phyloP scores from a whole-genome alignment of 1,284 basidiomycete species.

The Rhodotorula sp. region DNA sequence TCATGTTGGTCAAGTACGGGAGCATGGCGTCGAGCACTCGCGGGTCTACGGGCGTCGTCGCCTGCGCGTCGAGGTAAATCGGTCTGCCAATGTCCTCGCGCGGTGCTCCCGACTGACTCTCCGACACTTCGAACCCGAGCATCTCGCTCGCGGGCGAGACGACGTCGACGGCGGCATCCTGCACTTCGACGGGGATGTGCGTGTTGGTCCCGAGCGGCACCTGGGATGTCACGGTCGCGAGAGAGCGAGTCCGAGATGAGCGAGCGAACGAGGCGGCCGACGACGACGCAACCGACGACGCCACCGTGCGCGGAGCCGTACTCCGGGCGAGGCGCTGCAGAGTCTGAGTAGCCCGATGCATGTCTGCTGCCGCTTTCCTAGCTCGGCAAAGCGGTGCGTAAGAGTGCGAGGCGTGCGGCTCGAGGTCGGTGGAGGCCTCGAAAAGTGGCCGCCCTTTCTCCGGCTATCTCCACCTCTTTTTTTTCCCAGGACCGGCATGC shows the following conservation, averaged over 20 bases:
- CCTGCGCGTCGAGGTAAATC: conserved; percentile 92
- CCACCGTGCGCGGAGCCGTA: not conserved
- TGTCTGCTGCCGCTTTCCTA: not conserved
- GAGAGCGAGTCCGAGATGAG: conserved; percentile 7
- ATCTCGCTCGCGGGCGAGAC: conserved; percentile 30
- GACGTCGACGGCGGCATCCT: conserved; percentile 11
- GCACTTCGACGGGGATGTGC: conserved; percentile 20
- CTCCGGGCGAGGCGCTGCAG: not conserved
- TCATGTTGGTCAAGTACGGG: conserved; percentile 92
- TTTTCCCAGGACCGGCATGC: not conserved
- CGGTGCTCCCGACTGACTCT: conserved; percentile 1
- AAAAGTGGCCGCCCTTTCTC: not conserved
- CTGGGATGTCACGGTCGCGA: conserved; percentile 33
- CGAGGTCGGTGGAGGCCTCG: not conserved
- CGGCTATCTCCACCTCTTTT: not conserved
- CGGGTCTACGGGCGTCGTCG: conserved; percentile 96
- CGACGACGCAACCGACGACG: not conserved
- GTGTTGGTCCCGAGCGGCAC: conserved; percentile 19
- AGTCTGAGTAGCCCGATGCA: conserved; percentile 1
- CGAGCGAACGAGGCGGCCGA: not conserved
- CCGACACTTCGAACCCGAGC: conserved; percentile 36
- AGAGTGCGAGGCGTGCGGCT: not conserved
- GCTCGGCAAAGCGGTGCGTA: not conserved
- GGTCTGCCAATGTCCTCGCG: conserved; percentile 51
- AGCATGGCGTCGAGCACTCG: conserved; percentile 97